phyloP scores from a whole-genome alignment of 768 basidiomycete genomes.

The Pleurotus salmoneostramineus region DNA sequence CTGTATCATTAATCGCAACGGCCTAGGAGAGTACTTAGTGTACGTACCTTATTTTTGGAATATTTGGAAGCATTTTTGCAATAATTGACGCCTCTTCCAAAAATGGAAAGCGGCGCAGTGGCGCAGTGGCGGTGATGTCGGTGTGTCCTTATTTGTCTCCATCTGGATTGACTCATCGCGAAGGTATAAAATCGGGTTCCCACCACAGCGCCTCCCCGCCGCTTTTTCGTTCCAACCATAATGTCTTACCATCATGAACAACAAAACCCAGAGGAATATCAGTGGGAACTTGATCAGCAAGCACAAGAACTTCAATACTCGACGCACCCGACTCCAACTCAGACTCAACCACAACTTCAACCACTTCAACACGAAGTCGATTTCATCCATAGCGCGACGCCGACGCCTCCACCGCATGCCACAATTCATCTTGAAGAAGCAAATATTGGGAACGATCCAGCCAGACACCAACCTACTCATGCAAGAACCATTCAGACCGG shows the following conservation, averaged over 20 bases:
- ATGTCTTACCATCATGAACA: background rate
- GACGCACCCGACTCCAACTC: slow-evolving; percentile 4
- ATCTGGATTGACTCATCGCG: background rate
- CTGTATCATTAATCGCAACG: background rate
- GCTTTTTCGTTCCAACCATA: background rate
- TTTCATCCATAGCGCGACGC: slow-evolving; percentile 19
- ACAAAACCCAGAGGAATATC: background rate
- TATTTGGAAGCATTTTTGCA: background rate
- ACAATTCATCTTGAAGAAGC: background rate
- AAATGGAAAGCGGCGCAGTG: background rate
- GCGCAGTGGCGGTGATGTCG: background rate
- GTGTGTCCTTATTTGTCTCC: background rate
- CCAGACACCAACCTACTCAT: background rate
- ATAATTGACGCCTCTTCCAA: background rate
- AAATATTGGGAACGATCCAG: background rate
- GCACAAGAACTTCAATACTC: slow-evolving; percentile 16
- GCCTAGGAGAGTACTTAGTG: background rate
- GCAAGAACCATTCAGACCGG: background rate
- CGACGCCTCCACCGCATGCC: slow-evolving; percentile 3
- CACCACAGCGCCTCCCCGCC: background rate
- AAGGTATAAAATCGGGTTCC: background rate
- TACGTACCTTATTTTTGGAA: background rate
- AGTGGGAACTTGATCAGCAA: slow-evolving; percentile 28
- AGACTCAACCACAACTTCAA: slow-evolving; percentile 17
- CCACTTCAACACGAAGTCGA: slow-evolving; percentile 20